These are phyloP conservation scores for Carpinus fangiana DNA, from an alignment of 306 rosid species.

Conservation along the genomic window DNA sequence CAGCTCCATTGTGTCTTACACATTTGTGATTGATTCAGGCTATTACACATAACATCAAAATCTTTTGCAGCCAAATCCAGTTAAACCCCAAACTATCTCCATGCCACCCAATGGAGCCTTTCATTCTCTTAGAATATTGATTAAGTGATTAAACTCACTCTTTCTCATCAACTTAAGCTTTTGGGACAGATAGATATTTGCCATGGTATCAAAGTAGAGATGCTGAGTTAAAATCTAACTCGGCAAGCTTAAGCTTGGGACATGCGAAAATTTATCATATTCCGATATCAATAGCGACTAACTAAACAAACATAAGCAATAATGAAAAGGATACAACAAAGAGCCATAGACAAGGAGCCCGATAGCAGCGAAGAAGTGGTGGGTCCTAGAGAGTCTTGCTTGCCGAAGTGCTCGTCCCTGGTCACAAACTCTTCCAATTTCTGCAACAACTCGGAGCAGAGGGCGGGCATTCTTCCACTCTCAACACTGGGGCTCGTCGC, in stretches of 20 bases:
- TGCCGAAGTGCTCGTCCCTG: slow-evolving; percentile 52
- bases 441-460: slow-evolving; percentile 63
- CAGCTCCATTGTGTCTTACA: neutral
- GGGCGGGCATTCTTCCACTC: slow-evolving; percentile 65
- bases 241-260: too few relatives aligned
- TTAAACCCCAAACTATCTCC: neutral
- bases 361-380: slow-evolving; percentile 71
- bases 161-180: too few relatives aligned
- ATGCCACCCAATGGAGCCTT: too few relatives aligned
- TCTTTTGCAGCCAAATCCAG: neutral
- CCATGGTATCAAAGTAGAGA: neutral
- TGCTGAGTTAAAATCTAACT: too few relatives aligned
- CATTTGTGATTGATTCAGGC: neutral
- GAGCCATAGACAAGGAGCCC: slow-evolving; percentile 88
- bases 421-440: slow-evolving; percentile 62
- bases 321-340: slow-evolving; percentile 77
- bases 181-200: too few relatives aligned
- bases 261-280: too few relatives aligned
- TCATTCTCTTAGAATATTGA: too few relatives aligned
- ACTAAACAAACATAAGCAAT: neutral
- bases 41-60: neutral
- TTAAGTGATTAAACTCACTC: too few relatives aligned
- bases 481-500: slow-evolving; percentile 45
- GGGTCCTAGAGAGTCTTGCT: slow-evolving; percentile 42
- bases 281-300: too few relatives aligned